These are phyloP conservation scores for Candida suzukii DNA, from an alignment of 805 yeast genomes.

Conservation along the genomic window DNA sequence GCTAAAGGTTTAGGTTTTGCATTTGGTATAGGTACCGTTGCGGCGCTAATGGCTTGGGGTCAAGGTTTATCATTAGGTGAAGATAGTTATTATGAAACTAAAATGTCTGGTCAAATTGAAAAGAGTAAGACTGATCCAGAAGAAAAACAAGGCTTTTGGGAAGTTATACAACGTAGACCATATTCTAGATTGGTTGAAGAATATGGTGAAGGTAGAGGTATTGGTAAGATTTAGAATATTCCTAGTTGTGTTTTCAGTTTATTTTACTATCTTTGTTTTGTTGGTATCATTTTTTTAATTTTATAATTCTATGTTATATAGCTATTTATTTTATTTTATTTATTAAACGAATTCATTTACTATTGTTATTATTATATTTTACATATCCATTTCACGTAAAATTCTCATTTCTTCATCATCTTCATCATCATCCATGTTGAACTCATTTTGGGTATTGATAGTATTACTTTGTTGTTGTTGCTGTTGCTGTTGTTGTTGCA, in stretches of 20 bases:
- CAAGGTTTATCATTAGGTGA: constrained; percentile 30
- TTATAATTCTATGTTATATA: background rate
- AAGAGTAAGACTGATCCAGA: background rate
- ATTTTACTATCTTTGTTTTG: background rate
- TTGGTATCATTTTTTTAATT: background rate
- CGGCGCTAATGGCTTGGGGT: constrained; percentile 48
- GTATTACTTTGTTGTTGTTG: too few species aligned
- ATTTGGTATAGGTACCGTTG: constrained; percentile 33
- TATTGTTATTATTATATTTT: background rate
- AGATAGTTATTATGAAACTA: background rate
- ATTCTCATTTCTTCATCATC: background rate
- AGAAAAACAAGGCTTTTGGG: constrained; percentile 65
- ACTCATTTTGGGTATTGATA: too few species aligned
- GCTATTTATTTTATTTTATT: too few species aligned
- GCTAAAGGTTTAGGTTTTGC: constrained; percentile 41
- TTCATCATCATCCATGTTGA: background rate
- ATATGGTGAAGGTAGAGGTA: constrained; percentile 64
- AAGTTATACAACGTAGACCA: constrained; percentile 73
- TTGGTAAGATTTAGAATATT: constrained; percentile 24
- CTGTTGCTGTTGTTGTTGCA: constrained; percentile 1
- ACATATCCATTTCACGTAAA: background rate
- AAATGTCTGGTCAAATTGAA: background rate
- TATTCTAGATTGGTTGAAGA: constrained; percentile 71
- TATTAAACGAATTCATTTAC: background rate
- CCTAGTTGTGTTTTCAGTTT: too few species aligned